phyloP scores from a whole-genome alignment of 768 basidiomycete genomes.

The Phlebiopsis gigantea region DNA sequence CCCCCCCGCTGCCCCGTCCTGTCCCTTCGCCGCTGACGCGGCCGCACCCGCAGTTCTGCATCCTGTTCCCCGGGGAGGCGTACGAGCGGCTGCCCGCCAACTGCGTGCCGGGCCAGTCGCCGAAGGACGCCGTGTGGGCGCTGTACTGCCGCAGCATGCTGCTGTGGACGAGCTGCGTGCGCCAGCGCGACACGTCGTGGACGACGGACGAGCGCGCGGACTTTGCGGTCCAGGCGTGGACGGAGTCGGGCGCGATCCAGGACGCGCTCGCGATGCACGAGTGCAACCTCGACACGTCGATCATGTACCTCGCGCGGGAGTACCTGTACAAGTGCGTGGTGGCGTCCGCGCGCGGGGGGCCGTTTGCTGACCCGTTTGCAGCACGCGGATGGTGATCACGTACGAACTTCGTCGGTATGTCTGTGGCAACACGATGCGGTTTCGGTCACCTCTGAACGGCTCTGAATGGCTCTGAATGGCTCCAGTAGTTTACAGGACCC shows the following conservation, averaged over 20 bases:
- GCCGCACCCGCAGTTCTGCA: conserved; percentile 38
- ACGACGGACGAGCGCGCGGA: conserved; percentile 51
- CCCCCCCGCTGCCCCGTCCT: conserved; percentile 2
- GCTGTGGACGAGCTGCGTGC: conserved; percentile 68
- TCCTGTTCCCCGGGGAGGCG: conserved; percentile 74
- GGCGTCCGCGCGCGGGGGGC: no score
- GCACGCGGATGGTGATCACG: conserved; percentile 60
- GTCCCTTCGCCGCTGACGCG: conserved; percentile 1
- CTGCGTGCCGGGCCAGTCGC: conserved; percentile 41
- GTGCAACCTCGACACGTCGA: conserved; percentile 64
- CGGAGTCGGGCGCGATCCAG: conserved; percentile 64
- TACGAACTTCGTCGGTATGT: conserved; percentile 61
- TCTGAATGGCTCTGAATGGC: conserved; percentile 14
- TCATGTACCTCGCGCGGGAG: conserved; percentile 65
- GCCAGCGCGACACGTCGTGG: conserved; percentile 38
- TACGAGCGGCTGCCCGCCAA: conserved; percentile 38
- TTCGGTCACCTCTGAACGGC: no score
- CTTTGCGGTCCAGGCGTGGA: conserved; percentile 54
- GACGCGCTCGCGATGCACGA: conserved; percentile 61
- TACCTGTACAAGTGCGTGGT: conserved; percentile 67
- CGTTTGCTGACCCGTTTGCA: conserved; percentile 24
- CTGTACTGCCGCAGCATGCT: conserved; percentile 80
- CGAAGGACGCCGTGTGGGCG: conserved; percentile 79
- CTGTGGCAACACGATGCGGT: no score
- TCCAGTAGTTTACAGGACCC: conserved; percentile 47